Evolutionary conservation across 2,329 filamentous ascomycete genomes (phyloP).

Genomic region (Aspergillus amoenus): DNA sequence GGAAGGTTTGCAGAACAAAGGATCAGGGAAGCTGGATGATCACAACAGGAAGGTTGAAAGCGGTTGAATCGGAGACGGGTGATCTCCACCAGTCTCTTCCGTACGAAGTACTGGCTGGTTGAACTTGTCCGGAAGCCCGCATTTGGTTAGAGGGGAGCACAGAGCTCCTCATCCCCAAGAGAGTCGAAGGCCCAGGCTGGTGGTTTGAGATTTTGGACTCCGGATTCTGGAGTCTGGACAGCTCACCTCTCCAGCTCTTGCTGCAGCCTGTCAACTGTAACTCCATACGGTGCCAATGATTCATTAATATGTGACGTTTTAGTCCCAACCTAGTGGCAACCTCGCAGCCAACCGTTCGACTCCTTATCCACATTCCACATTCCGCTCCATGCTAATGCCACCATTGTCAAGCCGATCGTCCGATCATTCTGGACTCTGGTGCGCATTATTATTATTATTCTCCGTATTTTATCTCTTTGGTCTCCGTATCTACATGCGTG

Average conservation of each 20-base stretch:
- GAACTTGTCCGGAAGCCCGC: not conserved
- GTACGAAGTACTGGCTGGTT: not conserved
- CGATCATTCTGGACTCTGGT: not conserved
- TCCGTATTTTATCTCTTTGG: not conserved
- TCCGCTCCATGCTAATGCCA: not conserved
- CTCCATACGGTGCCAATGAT: not conserved
- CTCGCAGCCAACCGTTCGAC: not conserved
- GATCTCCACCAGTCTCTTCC: not conserved
- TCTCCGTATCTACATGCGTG: not conserved
- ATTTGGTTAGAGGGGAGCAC: not conserved
- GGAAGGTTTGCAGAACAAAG: not conserved
- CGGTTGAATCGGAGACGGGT: not conserved
- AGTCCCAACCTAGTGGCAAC: slow-evolving; percentile 8
- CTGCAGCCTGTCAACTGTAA: not conserved
- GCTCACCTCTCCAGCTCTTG: not conserved
- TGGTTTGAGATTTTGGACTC: not conserved
- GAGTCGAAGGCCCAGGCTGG: too few relatives aligned
- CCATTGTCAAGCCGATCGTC: slow-evolving; percentile 1
- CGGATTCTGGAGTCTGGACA: not conserved
- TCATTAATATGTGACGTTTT: slow-evolving; percentile 5
- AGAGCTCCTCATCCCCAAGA: not conserved
- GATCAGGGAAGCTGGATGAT: not conserved
- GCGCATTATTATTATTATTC: too few relatives aligned
- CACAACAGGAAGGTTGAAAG: not conserved
- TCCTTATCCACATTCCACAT: not conserved